A percentile compares a stretch with the other conserved stretches of the same genome.
These are phyloP conservation scores for Talaromyces islandicus DNA, from an alignment of 2,329 filamentous ascomycete genomes.

Conservation along the genomic window DNA sequence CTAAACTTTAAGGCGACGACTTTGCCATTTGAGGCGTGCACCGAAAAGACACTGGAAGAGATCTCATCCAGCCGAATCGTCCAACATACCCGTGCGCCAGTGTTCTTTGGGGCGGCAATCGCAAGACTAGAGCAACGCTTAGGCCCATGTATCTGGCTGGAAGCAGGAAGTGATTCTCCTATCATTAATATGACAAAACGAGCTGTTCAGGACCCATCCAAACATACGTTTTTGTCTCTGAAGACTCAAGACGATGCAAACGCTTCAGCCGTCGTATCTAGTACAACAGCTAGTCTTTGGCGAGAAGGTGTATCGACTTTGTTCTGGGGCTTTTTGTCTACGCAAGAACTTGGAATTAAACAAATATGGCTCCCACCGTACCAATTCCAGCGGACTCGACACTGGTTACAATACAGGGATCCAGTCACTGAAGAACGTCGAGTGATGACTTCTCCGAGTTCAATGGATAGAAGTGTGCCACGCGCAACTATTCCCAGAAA, in stretches of 20 bases:
- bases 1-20: not conserved
- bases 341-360: not conserved
- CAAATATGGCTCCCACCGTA: conserved; percentile 9
- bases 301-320: conserved; percentile 2
- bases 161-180: conserved; percentile 3
- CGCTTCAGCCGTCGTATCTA: not conserved
- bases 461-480: not conserved
- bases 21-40: conserved; percentile 1
- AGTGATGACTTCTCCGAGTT: not conserved
- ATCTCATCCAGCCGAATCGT: not conserved
- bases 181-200: conserved; percentile 3
- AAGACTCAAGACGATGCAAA: not conserved
- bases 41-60: not conserved
- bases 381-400: conserved; percentile 5
- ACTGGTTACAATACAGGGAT: conserved; percentile 7
- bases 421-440: conserved; percentile 3
- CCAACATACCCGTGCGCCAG: conserved; percentile 3
- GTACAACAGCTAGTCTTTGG: conserved; percentile 1
- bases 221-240: conserved; percentile 1
- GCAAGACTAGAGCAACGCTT: conserved; percentile 1
- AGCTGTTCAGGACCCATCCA: not conserved
- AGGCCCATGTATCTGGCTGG: conserved; percentile 7
- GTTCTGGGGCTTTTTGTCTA: conserved; percentile 3
- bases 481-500: not conserved
- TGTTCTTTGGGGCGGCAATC: conserved; percentile 3